phyloP scores from a whole-genome alignment of 805 yeast genomes.

The Starmerella bombi region DNA sequence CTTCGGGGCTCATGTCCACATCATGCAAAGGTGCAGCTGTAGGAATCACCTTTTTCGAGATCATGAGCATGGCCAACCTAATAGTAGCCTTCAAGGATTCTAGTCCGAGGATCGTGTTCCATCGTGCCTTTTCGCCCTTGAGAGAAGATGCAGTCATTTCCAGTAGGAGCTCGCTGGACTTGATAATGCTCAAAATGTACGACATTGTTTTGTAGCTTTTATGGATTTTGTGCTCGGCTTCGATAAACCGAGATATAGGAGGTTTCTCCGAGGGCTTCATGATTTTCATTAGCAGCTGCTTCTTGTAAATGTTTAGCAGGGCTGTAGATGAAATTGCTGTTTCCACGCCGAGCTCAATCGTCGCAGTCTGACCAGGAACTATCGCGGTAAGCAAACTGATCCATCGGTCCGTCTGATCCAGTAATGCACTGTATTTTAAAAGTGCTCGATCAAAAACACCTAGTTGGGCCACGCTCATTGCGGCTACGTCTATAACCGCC shows the following conservation, averaged over 20 bases:
- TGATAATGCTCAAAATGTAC: constrained; percentile 23
- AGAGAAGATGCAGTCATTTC: constrained; percentile 28
- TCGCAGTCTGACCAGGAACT: constrained; percentile 31
- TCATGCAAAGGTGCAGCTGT: constrained; percentile 25
- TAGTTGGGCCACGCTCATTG: neutral
- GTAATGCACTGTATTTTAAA: constrained; percentile 27
- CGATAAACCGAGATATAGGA: constrained; percentile 13
- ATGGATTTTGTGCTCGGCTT: constrained; percentile 13
- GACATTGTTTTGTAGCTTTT: constrained; percentile 24
- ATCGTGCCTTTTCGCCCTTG: constrained; percentile 23
- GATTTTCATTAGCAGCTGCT: constrained; percentile 27
- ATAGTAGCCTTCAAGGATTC: constrained; percentile 26
- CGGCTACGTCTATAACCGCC: neutral
- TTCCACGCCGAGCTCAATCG: constrained; percentile 31
- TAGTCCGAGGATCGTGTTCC: constrained; percentile 24
- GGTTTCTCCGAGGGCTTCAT: constrained; percentile 5
- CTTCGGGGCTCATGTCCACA: constrained; percentile 28
- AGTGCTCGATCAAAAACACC: constrained; percentile 24
- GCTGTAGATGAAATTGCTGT: constrained; percentile 26
- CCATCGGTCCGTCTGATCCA: constrained; percentile 29
- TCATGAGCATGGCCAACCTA: constrained; percentile 24
- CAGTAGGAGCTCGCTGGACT: constrained; percentile 28
- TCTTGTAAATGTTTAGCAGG: constrained; percentile 29
- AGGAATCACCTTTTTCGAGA: constrained; percentile 25
- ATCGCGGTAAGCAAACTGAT: constrained; percentile 27